Base-by-base conservation (phyloP, 345 rosid genomes). In the Gossypium rotundifolium region DNA sequence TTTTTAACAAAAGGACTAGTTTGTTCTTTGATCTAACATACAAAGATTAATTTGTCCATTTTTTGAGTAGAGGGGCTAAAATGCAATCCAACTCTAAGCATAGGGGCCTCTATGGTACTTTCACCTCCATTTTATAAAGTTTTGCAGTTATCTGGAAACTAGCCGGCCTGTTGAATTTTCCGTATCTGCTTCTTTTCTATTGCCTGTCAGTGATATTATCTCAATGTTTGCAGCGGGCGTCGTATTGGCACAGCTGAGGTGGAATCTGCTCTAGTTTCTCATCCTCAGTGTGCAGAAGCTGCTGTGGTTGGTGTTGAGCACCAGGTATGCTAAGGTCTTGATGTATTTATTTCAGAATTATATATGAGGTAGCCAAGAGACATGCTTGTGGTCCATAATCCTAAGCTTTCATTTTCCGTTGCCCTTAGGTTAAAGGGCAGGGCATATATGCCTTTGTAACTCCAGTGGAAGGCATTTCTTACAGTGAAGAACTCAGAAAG, bases 181-280 rank as follows among this genome's bases (percentile, higher is more conserved):
- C 45, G 17, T 53, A 27, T 4, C 63, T 13, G 22, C 12, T 63
- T 29, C 62, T 33, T 57, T 71, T 20, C 53, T 45, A 1, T 70
- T 53, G 8, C 13, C 22, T 44, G 16, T 42, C 53, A 72, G 38
- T 25, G 64, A 59, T 64, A 27, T 59, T 60, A 58, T 75, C 42
- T 22, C 74, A n/a, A 29, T 78, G 53, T 83, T 44, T 81, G 81
- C 83, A 94, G 99, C 72, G 99, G 99, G 54, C 99, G 91, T 84
- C 98, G 99, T 48, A 95, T 95, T 33, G 99, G 99, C 78, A 95
- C 99, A 54, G 99, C 96, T 40, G 99, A 95, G 86, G 97, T 95
- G 48, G 99, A 95, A 86, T 95, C 99, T 84, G 99, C 99, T 78
- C 88, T 95, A 65, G 99, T 90, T 67, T 95, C 93, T 20, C 97